A percentile compares a stretch with the other conserved stretches of the same genome.
phyloP scores from a whole-genome alignment of 306 rosid species.

The Cicer chorassanicum region DNA sequence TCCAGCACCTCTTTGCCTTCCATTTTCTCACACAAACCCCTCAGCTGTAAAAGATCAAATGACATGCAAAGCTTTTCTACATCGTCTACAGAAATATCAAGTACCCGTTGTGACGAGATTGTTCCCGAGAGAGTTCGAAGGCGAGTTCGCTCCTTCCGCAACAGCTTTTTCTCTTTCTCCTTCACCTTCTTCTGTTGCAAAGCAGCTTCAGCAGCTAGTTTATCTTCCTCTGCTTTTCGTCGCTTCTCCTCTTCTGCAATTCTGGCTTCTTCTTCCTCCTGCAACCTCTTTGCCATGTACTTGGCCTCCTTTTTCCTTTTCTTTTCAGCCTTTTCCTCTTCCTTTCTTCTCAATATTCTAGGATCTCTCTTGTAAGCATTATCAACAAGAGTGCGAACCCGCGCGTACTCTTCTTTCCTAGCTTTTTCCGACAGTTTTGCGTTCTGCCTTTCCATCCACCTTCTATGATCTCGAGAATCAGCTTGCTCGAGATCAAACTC shows the following conservation, averaged over 20 bases:
- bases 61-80: constrained; percentile 81
- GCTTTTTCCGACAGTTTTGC: constrained; percentile 90
- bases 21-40: constrained; percentile 74
- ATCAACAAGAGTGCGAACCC: constrained; percentile 88
- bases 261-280: constrained; percentile 92
- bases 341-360: constrained; percentile 85
- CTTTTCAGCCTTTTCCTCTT: constrained; percentile 86
- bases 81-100: constrained; percentile 66
- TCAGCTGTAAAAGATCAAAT: constrained; percentile 66
- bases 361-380: constrained; percentile 96
- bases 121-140: constrained; percentile 78
- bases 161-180: constrained; percentile 94
- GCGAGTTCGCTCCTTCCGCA: constrained; percentile 89
- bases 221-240: constrained; percentile 79
- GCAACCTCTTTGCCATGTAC: constrained; percentile 75
- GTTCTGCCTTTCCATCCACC: constrained; percentile 99
- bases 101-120: constrained; percentile 55
- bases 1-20: constrained; percentile 63
- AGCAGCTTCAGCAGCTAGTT: constrained; percentile 82
- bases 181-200: constrained; percentile 77
- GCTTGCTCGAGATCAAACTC: constrained; percentile 98
- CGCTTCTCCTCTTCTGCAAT: constrained; percentile 81
- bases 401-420: constrained; percentile 89
- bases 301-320: constrained; percentile 88
- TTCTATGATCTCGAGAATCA: constrained; percentile 90